Percentiles rank a stretch among this genome's conserved stretches.
Conservation (phyloP, 257 asterid genomes). For the Nicotiana paniculata region DNA sequence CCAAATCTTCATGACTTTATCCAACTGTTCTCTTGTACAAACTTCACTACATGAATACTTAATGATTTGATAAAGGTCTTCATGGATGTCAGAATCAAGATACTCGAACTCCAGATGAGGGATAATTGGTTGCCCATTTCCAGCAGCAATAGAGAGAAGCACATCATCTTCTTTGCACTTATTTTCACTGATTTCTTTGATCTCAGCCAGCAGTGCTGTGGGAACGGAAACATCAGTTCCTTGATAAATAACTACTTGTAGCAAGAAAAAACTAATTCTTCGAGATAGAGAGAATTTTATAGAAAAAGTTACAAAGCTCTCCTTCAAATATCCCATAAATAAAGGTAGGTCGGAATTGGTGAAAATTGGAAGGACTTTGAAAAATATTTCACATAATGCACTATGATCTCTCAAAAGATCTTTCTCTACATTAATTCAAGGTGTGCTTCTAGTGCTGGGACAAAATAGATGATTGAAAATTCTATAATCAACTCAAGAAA, state of each 20-base stretch:
- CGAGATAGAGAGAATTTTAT: too few species aligned
- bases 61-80: conserved; percentile 70
- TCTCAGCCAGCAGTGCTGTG: conserved; percentile 72
- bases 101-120: conserved; percentile 66
- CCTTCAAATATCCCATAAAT: too few species aligned
- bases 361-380: background rate
- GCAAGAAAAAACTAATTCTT: background rate
- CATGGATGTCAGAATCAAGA: conserved; percentile 76
- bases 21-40: conserved; percentile 71
- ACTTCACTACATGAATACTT: conserved; percentile 70
- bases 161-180: conserved; percentile 53
- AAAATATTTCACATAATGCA: background rate
- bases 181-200: conserved; percentile 58
- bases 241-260: background rate
- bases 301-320: too few species aligned
- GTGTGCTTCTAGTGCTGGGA: background rate
- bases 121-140: conserved; percentile 44
- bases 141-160: conserved; percentile 57
- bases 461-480: conserved; percentile 1
- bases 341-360: too few species aligned
- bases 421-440: background rate
- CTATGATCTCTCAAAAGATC: background rate
- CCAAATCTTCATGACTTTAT: conserved; percentile 78
- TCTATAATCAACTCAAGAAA: background rate
- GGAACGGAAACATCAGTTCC: conserved; percentile 15